Percentiles rank a stretch among this genome's conserved stretches.
phyloP scores from a whole-genome alignment of 2,329 filamentous ascomycete genomes.

The Zelopaecilomyces penicillatus region DNA sequence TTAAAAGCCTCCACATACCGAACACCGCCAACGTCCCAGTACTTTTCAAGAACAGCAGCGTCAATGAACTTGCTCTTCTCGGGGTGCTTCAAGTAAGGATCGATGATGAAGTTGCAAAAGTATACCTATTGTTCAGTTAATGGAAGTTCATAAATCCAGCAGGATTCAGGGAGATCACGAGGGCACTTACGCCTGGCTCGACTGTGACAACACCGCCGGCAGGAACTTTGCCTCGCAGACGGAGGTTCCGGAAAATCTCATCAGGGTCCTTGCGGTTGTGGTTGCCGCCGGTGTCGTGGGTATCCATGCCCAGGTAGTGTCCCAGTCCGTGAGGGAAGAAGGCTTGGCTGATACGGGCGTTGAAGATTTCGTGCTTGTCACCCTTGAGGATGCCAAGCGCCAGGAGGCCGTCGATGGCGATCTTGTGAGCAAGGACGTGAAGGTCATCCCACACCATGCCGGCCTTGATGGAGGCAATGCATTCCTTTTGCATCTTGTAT shows the following conservation, averaged over 20 bases:
- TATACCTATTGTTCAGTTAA: constrained; percentile 53
- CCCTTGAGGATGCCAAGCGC: constrained; percentile 65
- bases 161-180: not conserved
- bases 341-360: constrained; percentile 70
- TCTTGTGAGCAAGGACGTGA: constrained; percentile 68
- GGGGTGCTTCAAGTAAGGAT: constrained; percentile 66
- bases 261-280: constrained; percentile 73
- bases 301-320: constrained; percentile 88
- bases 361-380: constrained; percentile 63
- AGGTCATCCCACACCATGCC: constrained; percentile 75
- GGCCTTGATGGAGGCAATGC: constrained; percentile 62
- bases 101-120: constrained; percentile 84
- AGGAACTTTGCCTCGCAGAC: constrained; percentile 67
- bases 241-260: constrained; percentile 76
- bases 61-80: constrained; percentile 72
- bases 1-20: constrained; percentile 35
- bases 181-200: constrained; percentile 68
- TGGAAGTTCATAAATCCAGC: not conserved
- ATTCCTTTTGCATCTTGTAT: constrained; percentile 75
- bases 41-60: constrained; percentile 60
- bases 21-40: constrained; percentile 75
- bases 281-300: constrained; percentile 77
- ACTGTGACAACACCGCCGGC: constrained; percentile 83
- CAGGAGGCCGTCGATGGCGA: constrained; percentile 74
- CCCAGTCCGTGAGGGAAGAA: constrained; percentile 91